These are phyloP conservation scores for Ustilago loliicola DNA, from an alignment of 1,284 basidiomycete species.

Conservation along the genomic window DNA sequence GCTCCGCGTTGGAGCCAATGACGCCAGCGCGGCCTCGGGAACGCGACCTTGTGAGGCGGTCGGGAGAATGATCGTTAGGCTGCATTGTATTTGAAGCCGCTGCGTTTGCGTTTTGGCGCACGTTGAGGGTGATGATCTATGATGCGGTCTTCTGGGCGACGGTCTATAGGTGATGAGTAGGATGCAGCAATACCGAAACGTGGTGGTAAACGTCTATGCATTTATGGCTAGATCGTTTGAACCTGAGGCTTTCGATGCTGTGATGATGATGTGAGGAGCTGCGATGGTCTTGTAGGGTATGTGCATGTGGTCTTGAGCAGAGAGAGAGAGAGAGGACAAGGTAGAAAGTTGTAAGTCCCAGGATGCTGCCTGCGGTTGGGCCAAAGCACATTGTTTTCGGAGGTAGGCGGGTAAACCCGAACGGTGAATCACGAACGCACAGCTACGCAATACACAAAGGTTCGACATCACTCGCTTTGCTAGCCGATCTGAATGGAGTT, in stretches of 20 bases:
- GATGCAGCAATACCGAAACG: too few species aligned
- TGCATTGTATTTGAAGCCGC: neutral
- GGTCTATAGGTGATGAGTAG: neutral
- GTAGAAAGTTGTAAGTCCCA: neutral
- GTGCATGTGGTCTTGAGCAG: too few species aligned
- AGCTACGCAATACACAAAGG: neutral
- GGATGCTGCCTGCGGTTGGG: conserved; percentile 7
- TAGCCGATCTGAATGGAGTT: neutral
- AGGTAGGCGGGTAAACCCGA: conserved; percentile 21
- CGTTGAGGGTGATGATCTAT: neutral
- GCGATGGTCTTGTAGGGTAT: neutral
- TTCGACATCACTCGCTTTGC: neutral
- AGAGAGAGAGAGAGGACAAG: neutral
- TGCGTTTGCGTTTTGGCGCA: conserved; percentile 11
- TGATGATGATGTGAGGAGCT: neutral
- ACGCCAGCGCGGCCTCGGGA: conserved; percentile 34
- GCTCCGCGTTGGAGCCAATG: conserved; percentile 21
- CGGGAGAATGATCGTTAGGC: conserved; percentile 18
- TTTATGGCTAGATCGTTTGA: neutral
- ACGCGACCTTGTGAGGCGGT: conserved; percentile 24
- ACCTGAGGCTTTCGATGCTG: too few species aligned
- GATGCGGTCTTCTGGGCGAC: neutral
- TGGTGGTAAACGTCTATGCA: neutral
- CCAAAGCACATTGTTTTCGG: conserved; percentile 9
- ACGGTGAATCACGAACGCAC: neutral